A percentile compares a stretch with the other conserved stretches of the same genome.
These are phyloP conservation scores for Astragalus glycyphyllos DNA, from an alignment of 306 rosid genomes.

Conservation along the genomic window DNA sequence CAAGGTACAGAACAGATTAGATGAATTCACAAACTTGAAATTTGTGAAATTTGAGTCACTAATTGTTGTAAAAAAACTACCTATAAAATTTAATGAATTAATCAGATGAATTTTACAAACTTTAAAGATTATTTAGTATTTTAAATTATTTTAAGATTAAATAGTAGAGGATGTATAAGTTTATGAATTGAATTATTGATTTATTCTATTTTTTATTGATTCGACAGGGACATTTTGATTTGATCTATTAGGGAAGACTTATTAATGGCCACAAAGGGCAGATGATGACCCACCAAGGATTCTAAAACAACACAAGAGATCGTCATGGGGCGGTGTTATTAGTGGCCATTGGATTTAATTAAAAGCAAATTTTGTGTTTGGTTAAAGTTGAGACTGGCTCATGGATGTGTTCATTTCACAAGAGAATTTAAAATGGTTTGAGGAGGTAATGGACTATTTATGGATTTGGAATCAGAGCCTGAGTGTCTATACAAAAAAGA, in stretches of 20 bases:
- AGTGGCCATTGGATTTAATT: constrained; percentile 22
- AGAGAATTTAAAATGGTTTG: background rate
- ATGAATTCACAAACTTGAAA: too few species aligned
- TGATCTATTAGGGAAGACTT: background rate
- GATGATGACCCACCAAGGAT: constrained; percentile 23
- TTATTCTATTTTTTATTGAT: background rate
- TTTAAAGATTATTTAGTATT: too few species aligned
- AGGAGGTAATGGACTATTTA: too few species aligned
- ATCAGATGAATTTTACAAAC: too few species aligned
- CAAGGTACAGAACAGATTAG: too few species aligned
- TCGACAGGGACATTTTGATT: background rate
- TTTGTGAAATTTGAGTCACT: too few species aligned
- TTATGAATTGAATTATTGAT: background rate
- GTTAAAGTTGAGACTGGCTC: background rate
- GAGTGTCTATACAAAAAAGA: too few species aligned
- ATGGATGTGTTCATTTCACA: background rate
- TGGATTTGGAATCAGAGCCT: too few species aligned
- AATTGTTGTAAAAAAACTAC: too few species aligned
- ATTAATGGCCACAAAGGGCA: background rate
- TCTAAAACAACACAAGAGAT: constrained; percentile 26
- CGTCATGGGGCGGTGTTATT: constrained; percentile 27
- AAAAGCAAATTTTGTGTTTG: constrained; percentile 4
- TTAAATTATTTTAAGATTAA: too few species aligned
- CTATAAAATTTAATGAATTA: too few species aligned
- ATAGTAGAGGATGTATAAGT: too few species aligned